Percentiles rank a stretch among this genome's conserved stretches.
These are phyloP conservation scores for Datura wrightii DNA, from an alignment of 257 asterid genomes.

Conservation along the genomic window DNA sequence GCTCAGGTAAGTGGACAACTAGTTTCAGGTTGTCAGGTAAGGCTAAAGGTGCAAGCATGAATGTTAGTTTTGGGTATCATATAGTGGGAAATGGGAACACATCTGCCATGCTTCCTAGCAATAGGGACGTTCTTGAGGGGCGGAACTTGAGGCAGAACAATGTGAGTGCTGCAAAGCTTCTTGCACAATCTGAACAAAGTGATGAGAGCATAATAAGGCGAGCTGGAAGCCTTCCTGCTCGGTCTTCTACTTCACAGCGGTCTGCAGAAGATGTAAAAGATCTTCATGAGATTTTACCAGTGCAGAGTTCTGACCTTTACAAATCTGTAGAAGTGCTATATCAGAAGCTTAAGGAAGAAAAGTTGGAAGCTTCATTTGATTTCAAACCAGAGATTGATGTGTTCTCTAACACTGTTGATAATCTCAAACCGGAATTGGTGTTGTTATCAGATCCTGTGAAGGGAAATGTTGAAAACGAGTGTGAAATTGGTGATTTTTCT, in stretches of 20 bases:
- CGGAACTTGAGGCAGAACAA: conserved; percentile 44
- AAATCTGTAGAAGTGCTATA: conserved; percentile 71
- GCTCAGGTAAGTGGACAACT: conserved; percentile 93
- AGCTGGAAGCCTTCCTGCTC: conserved; percentile 69
- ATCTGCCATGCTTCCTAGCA: conserved; percentile 34
- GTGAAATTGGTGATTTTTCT: conserved; percentile 52
- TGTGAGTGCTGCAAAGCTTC: conserved; percentile 39
- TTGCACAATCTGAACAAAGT: conserved; percentile 43
- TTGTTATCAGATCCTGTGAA: conserved; percentile 44
- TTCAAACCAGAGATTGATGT: conserved; percentile 46
- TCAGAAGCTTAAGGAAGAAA: conserved; percentile 71
- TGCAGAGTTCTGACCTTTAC: conserved; percentile 55
- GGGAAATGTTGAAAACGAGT: conserved; percentile 47
- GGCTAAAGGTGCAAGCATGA: conserved; percentile 78
- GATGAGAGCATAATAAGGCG: conserved; percentile 48
- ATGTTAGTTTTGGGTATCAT: conserved; percentile 79
- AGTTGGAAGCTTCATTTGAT: conserved; percentile 42
- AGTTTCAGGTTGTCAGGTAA: conserved; percentile 85
- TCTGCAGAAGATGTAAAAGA: conserved; percentile 69
- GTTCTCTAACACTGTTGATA: conserved; percentile 41
- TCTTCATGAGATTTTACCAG: conserved; percentile 81
- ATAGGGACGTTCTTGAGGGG: conserved; percentile 44
- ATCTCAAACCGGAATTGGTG: conserved; percentile 39
- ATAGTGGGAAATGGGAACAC: conserved; percentile 53
- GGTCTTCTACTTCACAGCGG: conserved; percentile 47